Conservation (phyloP, 2,329 filamentous ascomycete genomes). For the Fusarium sp. region DNA sequence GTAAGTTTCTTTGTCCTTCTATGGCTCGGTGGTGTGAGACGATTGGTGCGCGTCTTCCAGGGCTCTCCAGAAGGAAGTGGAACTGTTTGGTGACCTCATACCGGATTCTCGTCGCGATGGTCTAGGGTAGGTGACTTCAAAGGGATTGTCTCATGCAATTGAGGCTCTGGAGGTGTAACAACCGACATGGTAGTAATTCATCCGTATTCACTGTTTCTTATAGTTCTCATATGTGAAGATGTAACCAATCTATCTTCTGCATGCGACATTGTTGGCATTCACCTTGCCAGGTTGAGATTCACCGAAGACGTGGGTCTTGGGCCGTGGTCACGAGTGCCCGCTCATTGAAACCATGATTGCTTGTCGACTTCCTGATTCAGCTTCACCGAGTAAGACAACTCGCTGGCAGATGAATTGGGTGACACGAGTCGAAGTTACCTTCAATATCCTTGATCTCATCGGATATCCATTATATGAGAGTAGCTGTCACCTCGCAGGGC, state of each 20-base stretch:
- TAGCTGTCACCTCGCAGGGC: background rate
- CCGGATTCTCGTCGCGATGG: background rate
- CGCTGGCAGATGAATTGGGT: background rate
- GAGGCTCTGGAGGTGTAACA: background rate
- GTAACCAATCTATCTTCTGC: background rate
- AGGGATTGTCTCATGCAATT: background rate
- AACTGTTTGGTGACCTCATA: conserved; percentile 29
- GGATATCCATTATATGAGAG: background rate
- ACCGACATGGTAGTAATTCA: background rate
- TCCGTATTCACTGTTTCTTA: background rate
- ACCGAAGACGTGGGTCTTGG: conserved; percentile 12
- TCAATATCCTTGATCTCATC: background rate
- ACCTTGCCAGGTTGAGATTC: conserved; percentile 1
- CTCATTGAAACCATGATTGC: background rate
- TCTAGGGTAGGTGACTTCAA: conserved; percentile 23
- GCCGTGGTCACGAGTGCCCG: background rate
- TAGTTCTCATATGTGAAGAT: background rate
- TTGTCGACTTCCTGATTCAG: background rate
- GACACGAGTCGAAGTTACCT: background rate
- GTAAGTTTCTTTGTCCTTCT: conserved; percentile 19
- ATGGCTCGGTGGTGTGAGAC: conserved; percentile 31
- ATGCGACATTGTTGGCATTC: background rate
- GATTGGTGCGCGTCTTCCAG: conserved; percentile 35
- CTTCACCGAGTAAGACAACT: conserved; percentile 13
- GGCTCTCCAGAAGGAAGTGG: conserved; percentile 31